Conservation (phyloP, 2,329 filamentous ascomycete species). For the Botrytis porri region DNA sequence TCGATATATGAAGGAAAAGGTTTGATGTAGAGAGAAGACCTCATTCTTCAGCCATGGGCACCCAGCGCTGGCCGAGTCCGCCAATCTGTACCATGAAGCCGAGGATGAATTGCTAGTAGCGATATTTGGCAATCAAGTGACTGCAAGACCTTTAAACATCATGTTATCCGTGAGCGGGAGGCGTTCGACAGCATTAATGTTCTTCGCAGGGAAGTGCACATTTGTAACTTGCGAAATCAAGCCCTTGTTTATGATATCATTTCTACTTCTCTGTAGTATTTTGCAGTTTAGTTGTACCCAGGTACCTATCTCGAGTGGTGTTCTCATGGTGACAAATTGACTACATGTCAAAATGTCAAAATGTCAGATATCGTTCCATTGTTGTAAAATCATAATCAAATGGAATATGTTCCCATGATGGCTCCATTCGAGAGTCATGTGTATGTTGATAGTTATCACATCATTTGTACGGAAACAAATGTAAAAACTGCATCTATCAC, state of each 20-base stretch:
- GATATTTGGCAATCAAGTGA: constrained; percentile 4
- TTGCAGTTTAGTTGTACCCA: not conserved
- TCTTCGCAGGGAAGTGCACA: not conserved
- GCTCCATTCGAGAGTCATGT: not conserved
- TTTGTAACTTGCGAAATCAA: not conserved
- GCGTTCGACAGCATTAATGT: too few species aligned
- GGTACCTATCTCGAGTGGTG: not conserved
- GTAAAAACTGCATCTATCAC: not conserved
- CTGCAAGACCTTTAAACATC: not conserved
- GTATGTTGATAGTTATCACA: not conserved
- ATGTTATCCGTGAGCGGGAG: not conserved
- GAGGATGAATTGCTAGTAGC: not conserved
- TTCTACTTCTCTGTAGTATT: not conserved
- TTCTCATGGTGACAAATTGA: not conserved
- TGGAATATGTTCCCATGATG: too few species aligned
- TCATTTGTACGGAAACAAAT: not conserved
- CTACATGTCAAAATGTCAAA: too few species aligned
- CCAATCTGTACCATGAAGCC: not conserved
- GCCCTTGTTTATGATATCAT: not conserved
- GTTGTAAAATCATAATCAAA: not conserved
- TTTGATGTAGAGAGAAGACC: not conserved
- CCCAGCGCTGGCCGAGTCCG: not conserved
- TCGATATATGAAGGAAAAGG: not conserved
- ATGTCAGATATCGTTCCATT: not conserved
- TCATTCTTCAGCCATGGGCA: not conserved